Base-by-base conservation (phyloP, 2,329 filamentous ascomycete genomes). In the Emergomyces pasteurianus region DNA sequence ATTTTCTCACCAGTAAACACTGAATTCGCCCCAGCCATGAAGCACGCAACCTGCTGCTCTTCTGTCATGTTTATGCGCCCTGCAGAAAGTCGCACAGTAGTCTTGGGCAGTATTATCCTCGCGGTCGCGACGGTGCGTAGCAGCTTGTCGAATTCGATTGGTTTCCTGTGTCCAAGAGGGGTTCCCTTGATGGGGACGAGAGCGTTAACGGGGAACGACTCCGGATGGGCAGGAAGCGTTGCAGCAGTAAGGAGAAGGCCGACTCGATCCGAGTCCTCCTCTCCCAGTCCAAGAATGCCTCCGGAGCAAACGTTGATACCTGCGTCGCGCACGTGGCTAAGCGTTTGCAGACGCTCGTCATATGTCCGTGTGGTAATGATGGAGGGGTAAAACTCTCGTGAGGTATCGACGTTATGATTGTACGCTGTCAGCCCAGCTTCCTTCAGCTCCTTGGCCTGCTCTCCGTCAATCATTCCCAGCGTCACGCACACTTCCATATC, bases 1-100 rank as follows among this genome's bases (percentile, higher is more conserved):
- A 96, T 95, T 81, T 92, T 95, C 78, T 96, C 91, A 9, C 91
- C 91, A 0, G 91, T 96, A 71, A 96, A 96, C 40, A 96, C 87
- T n/a, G 91, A 91, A 68, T 96, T 96, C 0, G 91, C 91, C 16
- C 91, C 91, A 0, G 90, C 90, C 83, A 89, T 86, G 77, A 95
- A 96, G 74, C 90, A 95, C 65, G 92, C 73, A 16, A 90, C 86
- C 76, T 96, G 91, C 78, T 95, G 87, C 75, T 94, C 90, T 76
- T 96, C 91, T 3, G 83, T 82, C 83, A 96, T 87, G 14, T 86
- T 89, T 72, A 89, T 91, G 54, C 91, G 80, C 2, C 91, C 91
- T 0, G 91, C 91, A 0, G 91, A 91, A 55, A 95, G 85, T 50
- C 91, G 85, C 65, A 96, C 90, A 66, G 95, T 95, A 21, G 90